A percentile compares a stretch with the other conserved stretches of the same genome.
These are phyloP conservation scores for Otatea glauca DNA, from an alignment of 176 grass and related monocot species.

Conservation along the genomic window DNA sequence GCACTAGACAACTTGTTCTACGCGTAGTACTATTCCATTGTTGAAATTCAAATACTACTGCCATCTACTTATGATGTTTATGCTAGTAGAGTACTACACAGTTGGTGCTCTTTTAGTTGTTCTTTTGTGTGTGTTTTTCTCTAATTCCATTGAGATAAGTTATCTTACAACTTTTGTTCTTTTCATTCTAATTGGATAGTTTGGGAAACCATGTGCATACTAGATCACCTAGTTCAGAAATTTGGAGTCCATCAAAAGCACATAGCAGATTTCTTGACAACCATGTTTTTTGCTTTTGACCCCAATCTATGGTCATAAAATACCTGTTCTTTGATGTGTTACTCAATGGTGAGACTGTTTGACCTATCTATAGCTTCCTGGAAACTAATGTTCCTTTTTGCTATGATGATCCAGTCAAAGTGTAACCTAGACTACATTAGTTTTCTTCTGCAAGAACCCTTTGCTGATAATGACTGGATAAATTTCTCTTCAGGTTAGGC, in stretches of 20 bases:
- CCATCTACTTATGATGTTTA: not conserved
- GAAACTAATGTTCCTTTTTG: not conserved
- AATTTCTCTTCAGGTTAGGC: slow-evolving; percentile 61
- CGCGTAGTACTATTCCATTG: not conserved
- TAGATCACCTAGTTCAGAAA: not conserved
- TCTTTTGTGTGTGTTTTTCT: not conserved
- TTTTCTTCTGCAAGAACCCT: not conserved
- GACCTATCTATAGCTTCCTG: not conserved
- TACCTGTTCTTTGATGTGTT: not conserved
- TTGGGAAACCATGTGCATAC: not conserved
- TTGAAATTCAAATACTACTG: not conserved
- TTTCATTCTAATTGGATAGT: not conserved
- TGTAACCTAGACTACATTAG: not conserved
- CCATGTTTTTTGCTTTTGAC: not conserved
- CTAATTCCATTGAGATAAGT: not conserved
- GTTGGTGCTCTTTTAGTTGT: not conserved
- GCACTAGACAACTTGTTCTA: not conserved
- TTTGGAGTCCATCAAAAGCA: not conserved
- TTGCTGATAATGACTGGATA: not conserved
- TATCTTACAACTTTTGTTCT: not conserved
- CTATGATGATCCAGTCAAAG: not conserved
- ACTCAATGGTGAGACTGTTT: not conserved
- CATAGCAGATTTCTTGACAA: not conserved
- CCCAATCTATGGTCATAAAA: not conserved
- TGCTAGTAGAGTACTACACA: not conserved